Conservation (phyloP, 2,329 filamentous ascomycete genomes). For the Beauveria scarabaeidicola region DNA sequence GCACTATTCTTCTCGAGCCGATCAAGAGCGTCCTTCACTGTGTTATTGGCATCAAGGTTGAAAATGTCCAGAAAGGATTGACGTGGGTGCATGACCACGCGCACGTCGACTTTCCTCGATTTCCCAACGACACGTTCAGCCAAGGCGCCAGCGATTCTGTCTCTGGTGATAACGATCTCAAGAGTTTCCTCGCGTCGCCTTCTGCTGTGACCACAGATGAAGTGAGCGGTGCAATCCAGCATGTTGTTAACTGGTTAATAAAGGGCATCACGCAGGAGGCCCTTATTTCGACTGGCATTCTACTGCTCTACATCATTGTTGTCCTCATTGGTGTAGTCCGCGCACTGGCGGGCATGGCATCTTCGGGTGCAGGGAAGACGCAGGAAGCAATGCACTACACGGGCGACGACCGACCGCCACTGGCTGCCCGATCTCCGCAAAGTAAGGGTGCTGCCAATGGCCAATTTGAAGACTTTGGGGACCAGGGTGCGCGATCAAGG, state of each 20-base stretch:
- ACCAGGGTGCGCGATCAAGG: conserved; percentile 22
- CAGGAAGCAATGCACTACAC: conserved; percentile 46
- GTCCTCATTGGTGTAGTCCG: conserved; percentile 66
- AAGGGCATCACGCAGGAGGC: conserved; percentile 66
- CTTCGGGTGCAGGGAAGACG: conserved; percentile 41
- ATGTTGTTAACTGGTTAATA: conserved; percentile 59
- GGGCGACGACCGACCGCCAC: conserved; percentile 21
- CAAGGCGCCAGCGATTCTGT: conserved; percentile 60
- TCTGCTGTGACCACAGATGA: conserved; percentile 68
- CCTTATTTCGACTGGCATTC: conserved; percentile 65
- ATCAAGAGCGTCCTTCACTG: conserved; percentile 76
- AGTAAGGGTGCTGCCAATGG: conserved; percentile 16
- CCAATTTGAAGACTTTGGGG: conserved; percentile 14
- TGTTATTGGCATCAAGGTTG: conserved; percentile 79
- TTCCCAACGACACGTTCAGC: conserved; percentile 76
- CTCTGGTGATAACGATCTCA: conserved; percentile 48
- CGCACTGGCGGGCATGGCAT: conserved; percentile 52
- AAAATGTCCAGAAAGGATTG: conserved; percentile 75
- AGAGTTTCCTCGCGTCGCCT: conserved; percentile 69
- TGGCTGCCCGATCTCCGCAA: conserved; percentile 20
- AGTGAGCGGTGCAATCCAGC: conserved; percentile 65
- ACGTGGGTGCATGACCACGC: conserved; percentile 90
- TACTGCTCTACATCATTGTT: conserved; percentile 71
- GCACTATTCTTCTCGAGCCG: conserved; percentile 69
- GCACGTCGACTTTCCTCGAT: conserved; percentile 68